phyloP scores from a whole-genome alignment of 2,329 filamentous ascomycete species.

The Colletotrichum falcatum region DNA sequence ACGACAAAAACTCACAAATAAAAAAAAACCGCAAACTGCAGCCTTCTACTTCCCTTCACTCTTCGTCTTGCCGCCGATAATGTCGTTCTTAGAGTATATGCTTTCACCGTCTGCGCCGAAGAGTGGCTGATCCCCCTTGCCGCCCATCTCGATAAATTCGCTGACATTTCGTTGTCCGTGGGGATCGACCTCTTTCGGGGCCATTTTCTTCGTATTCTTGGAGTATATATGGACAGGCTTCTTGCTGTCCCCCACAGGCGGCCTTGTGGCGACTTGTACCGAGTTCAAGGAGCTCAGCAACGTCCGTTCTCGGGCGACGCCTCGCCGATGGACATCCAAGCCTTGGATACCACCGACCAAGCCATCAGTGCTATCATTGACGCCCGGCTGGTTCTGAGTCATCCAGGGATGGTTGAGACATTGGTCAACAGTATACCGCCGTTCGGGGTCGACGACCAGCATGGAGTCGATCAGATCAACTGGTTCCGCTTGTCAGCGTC shows the following conservation, averaged over 20 bases:
- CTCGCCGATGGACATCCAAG: constrained; percentile 87
- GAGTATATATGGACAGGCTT: constrained; percentile 78
- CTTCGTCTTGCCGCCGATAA: constrained; percentile 47
- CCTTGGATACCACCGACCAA: constrained; percentile 86
- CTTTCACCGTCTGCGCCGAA: constrained; percentile 73
- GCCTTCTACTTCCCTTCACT: constrained; percentile 44
- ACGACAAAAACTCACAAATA: neutral
- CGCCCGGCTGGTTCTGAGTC: constrained; percentile 68
- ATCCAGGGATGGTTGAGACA: constrained; percentile 95
- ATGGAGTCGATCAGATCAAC: constrained; percentile 95
- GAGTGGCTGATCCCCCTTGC: constrained; percentile 84
- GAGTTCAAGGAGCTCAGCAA: constrained; percentile 86
- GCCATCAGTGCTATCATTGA: constrained; percentile 90
- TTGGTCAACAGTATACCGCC: constrained; percentile 88
- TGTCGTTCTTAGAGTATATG: constrained; percentile 60
- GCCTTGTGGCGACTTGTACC: constrained; percentile 67
- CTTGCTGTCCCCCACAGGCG: constrained; percentile 53
- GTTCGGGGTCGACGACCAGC: constrained; percentile 87
- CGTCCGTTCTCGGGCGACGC: constrained; percentile 84
- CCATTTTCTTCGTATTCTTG: constrained; percentile 69
- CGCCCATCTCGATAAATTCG: constrained; percentile 88
- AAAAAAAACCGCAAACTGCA: constrained; percentile 5
- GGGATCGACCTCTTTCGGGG: constrained; percentile 73
- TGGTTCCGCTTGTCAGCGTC: constrained; percentile 43
- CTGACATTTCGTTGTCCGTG: constrained; percentile 71